Evolutionary conservation across 176 grass and related monocot genomes (phyloP), one percentile per base, ranked within the genome.

Genomic region (Saccharum spontaneum): DNA sequence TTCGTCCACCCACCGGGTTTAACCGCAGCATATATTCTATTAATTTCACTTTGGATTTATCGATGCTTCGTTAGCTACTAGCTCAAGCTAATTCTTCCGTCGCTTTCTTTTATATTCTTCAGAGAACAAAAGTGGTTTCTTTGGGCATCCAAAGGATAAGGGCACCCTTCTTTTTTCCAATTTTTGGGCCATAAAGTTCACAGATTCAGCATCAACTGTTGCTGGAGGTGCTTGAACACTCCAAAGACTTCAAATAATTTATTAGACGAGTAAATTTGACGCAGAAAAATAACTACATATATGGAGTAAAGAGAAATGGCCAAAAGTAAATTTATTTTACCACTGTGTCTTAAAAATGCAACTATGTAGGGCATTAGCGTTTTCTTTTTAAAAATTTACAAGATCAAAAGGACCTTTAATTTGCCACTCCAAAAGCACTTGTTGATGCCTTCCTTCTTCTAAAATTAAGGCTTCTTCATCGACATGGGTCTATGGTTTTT

Each of bases 1-100:
- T 43, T 87, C 61, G 14, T 26, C 43, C 64, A 61, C 46, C 67
- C 84, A 83, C 68, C 68, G 44, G 69, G 28, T 80, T 71, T 54
- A 74, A 41, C 49, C 4, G 24, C 67, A 26, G 67, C 55, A 71
- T 40, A 82, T 82, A 59, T 57, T 59, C n/a, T 39, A 71, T 30
- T 71, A 17, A 69, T 26, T 71, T 26, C 8, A 6, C 13, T 41
- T 40, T 37, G 2, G 75, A 40, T 55, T 40, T 57, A 55, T 83
- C 23, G 2, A 79, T 54, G 48, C 46, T 59, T 60, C 12, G 3
- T 48, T 73, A 10, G 26, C n/a, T 22, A 1, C 3, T 10, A 65
- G 7, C 12, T 39, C 13, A 4, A 10, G 66, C 13, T 28, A 69
- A 88, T 62, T 72, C 75, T 49, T 52, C 75, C 38, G 69, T 85